Base-by-base conservation (phyloP, 306 rosid species). In the Lathyrus tuberosus region DNA sequence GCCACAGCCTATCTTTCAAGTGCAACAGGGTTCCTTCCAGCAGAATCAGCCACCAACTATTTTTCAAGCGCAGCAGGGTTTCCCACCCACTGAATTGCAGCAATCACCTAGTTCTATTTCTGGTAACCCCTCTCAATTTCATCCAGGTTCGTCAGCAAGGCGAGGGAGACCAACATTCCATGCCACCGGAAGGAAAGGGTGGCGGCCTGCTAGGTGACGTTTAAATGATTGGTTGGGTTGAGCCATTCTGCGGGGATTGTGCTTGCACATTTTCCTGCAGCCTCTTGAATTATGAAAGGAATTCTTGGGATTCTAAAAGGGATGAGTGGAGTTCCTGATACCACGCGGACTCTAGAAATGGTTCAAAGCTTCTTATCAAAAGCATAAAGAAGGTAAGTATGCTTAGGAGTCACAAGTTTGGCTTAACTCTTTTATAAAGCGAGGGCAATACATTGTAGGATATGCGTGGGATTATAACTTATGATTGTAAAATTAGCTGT, bases 201-300 rank as follows among this genome's bases (percentile, higher is more conserved):
- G 87, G 84, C 83, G 77, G 62, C 87, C 88, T 61, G 35, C 81
- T 24, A 70, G 62, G 70, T 87, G 85, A 85, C 26, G 76, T 20
- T 26, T 47, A 67, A 51, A 22, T 37, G 1, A 12, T 37, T 18
- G 31, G 4, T 8, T 1, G n/a, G 40, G 82, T 56, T 20, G 48
- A 70, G 72, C 65, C 74, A 52, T 43, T 64, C 53, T 69, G 64
- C 35, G 58, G 47, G 68, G 67, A 28, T 70, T 49, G 57, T 69
- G 22, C 14, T 16, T 62, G 76, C 72, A 78, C 47, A 70, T 52
- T 65, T 51, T 31, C 6, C 37, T 42, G 60, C 61, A 38, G 65
- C 75, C 70, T 35, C 40, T 35, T 64, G 60, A 41, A 53, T 41
- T 65, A 58, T 61, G 33, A 49, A 65, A 65, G 37, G 66, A 67